Evolutionary conservation across 2,329 filamentous ascomycete genomes (phyloP), one percentile per base, ranked within the genome.

Genomic region (Plectosphaerella sp.): DNA sequence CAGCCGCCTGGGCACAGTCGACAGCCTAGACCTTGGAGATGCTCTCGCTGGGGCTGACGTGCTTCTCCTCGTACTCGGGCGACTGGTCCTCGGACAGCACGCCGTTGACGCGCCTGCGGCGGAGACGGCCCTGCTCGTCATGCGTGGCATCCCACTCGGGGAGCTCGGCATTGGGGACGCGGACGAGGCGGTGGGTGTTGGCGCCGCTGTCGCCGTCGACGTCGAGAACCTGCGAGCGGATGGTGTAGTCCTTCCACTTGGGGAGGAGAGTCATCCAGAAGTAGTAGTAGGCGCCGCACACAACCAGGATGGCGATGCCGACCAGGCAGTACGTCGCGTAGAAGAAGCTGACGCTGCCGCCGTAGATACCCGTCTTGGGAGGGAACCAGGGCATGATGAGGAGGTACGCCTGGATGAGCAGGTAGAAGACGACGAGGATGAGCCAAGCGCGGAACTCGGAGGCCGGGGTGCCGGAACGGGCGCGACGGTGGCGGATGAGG

Each of bases 351-450:
- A 89, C 86, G 53, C 86, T 81, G 0, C 85, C 86, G 0, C 78
- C 82, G 24, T 78, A 76, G 0, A 70, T 70, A 0, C 86, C 86
- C 1, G 72, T 76, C 1, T 73, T 71, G 0, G 87, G 87, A 3
- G 86, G 87, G 56, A 84, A 86, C 87, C 86, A 90, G 0, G 87
- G 86, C 76, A 88, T 87, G 24, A 84, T 74, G 4, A 90, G 69
- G 42, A 88, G 69, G 54, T 83, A 89, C 0, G 83, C 51, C 49
- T 87, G 79, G 0, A 83, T 69, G 0, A 82, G 62, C 45, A 86
- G 77, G 47, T 77, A 82, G 65, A 89, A 87, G 9, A 78, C 60
- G 1, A 89, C 66, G 0, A 78, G 72, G 0, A 76, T 51, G 50
- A 83, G 63, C 84, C 84, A 89, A 0, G 82, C 78, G 5, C 67